Percentiles rank a stretch among this genome's conserved stretches.
phyloP scores from a whole-genome alignment of 2,329 filamentous ascomycete species.

The Epichloe elymi region DNA sequence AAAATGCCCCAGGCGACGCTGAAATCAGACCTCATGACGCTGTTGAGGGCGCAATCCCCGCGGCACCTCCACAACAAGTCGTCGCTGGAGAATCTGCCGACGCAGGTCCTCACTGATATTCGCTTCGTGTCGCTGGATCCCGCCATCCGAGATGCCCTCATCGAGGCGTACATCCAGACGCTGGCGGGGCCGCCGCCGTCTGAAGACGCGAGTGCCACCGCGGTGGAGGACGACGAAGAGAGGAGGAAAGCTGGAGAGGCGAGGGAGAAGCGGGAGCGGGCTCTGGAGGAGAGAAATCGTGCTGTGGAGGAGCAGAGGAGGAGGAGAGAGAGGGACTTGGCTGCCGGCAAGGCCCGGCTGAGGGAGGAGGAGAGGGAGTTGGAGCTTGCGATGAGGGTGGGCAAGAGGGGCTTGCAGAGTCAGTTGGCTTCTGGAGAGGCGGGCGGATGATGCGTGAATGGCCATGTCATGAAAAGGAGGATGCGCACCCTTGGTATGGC shows the following conservation, averaged over 20 bases:
- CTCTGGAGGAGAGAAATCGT: constrained; percentile 50
- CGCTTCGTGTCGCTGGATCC: constrained; percentile 56
- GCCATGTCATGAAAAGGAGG: too few relatives aligned
- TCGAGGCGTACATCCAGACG: constrained; percentile 53
- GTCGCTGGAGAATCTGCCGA: constrained; percentile 43
- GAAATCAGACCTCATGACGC: constrained; percentile 53
- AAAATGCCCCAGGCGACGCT: constrained; percentile 52
- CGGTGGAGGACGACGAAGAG: constrained; percentile 36
- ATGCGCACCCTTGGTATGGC: too few relatives aligned
- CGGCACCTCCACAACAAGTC: constrained; percentile 47
- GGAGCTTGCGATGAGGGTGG: constrained; percentile 54
- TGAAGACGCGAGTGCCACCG: constrained; percentile 21
- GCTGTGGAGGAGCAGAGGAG: constrained; percentile 50
- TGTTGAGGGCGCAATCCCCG: constrained; percentile 50
- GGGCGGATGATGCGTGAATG: constrained; percentile 11
- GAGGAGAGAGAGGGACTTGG: constrained; percentile 43
- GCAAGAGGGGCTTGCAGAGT: constrained; percentile 50
- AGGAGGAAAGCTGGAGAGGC: constrained; percentile 36
- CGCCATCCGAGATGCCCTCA: constrained; percentile 46
- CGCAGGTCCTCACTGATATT: constrained; percentile 49
- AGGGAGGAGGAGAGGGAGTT: constrained; percentile 56
- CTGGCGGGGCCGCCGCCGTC: constrained; percentile 45
- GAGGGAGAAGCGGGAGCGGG: constrained; percentile 47
- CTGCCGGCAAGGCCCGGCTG: constrained; percentile 46
- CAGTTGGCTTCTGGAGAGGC: constrained; percentile 33